Conservation (phyloP, 768 basidiomycete genomes). For the Jaapia argillacea region DNA sequence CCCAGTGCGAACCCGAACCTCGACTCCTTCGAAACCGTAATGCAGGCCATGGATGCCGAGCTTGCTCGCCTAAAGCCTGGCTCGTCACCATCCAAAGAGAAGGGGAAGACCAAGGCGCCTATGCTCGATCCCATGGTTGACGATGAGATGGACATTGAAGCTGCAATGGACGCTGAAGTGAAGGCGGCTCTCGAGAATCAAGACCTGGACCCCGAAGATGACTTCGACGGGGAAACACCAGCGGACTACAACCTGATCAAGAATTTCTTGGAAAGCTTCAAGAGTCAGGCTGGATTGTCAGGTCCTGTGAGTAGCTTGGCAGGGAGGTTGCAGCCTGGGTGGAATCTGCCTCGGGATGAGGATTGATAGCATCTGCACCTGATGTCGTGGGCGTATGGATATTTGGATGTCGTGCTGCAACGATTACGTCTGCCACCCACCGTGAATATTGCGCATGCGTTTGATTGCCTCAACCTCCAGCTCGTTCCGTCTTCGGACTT, state of each 20-base stretch:
- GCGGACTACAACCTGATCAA: slow-evolving; percentile 90
- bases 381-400: no score
- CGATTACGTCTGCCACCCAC: no score
- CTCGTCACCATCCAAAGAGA: slow-evolving; percentile 18
- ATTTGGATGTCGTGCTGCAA: no score
- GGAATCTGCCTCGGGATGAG: slow-evolving; percentile 64
- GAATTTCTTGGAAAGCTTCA: slow-evolving; percentile 95
- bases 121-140: slow-evolving; percentile 30
- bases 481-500: no score
- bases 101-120: slow-evolving; percentile 36
- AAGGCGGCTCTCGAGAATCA: slow-evolving; percentile 41
- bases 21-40: slow-evolving; percentile 91
- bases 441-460: no score
- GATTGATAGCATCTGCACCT: no score
- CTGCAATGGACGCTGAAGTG: slow-evolving; percentile 87
- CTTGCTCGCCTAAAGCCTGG: slow-evolving; percentile 25
- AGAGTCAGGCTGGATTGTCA: slow-evolving; percentile 78
- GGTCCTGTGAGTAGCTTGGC: slow-evolving; percentile 90
- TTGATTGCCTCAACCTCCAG: no score
- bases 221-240: slow-evolving; percentile 31
- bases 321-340: slow-evolving; percentile 71
- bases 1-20: slow-evolving; percentile 56
- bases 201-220: slow-evolving; percentile 44
- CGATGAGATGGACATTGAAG: slow-evolving; percentile 58
- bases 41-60: slow-evolving; percentile 91